phyloP scores from a whole-genome alignment of 2,329 filamentous ascomycete species.

The Geosmithia morbida region DNA sequence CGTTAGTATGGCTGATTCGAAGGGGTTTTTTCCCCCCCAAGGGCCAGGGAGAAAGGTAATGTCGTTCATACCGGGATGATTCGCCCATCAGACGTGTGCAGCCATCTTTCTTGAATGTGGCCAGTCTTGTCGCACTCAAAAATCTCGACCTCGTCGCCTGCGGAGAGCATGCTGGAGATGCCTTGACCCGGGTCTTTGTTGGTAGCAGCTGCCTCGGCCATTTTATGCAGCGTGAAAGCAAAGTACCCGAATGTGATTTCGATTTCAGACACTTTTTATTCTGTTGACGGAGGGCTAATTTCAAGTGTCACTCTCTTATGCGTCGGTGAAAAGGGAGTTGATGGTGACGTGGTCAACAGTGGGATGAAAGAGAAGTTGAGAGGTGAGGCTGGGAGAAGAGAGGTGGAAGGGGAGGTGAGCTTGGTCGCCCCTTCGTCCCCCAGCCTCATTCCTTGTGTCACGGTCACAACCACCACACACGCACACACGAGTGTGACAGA shows the following conservation, averaged over 20 bases:
- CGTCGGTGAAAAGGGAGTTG: neutral
- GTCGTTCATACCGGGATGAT: conserved; percentile 10
- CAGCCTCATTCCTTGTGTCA: no score
- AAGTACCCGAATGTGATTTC: no score
- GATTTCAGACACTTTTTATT: no score
- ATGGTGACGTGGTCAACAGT: neutral
- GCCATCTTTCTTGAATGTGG: conserved; percentile 18
- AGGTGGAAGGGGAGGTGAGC: neutral
- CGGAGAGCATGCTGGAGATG: conserved; percentile 10
- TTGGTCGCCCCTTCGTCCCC: no score
- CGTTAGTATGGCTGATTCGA: neutral
- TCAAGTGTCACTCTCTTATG: neutral
- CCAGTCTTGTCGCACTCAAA: conserved; percentile 23
- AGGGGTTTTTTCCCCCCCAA: no score
- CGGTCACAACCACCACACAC: no score
- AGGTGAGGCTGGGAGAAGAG: neutral
- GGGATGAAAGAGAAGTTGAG: neutral
- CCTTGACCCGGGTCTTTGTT: conserved; percentile 2
- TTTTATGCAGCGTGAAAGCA: neutral
- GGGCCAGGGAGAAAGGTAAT: neutral
- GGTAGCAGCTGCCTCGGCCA: neutral
- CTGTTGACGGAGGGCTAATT: no score
- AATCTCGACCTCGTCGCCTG: conserved; percentile 13
- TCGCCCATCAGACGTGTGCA: conserved; percentile 11
- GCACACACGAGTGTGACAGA: no score